Conservation (phyloP, 1,139 yeast species). For the Saccharomyces hybrid region DNA sequence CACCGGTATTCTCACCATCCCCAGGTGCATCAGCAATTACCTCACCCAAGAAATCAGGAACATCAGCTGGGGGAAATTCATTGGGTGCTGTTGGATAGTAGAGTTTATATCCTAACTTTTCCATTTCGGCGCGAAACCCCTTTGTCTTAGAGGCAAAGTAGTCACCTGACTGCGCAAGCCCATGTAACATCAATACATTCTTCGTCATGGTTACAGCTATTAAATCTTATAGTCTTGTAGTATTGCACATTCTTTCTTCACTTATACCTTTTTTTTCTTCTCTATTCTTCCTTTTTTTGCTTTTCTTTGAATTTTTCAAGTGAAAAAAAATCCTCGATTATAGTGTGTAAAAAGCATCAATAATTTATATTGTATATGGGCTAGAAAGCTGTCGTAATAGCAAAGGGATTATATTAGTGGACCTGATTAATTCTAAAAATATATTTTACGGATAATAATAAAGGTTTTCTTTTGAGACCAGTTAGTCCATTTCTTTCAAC, state of each 20-base stretch:
- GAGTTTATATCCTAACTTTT: conserved; percentile 56
- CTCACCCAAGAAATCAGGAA: conserved; percentile 19
- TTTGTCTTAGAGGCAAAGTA: conserved; percentile 67
- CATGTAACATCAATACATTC: conserved; percentile 47
- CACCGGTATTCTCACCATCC: conserved; percentile 7
- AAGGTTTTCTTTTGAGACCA: not conserved
- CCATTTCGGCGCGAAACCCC: conserved; percentile 58
- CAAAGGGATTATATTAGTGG: not conserved
- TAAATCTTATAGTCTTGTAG: not conserved
- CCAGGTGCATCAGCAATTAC: conserved; percentile 9
- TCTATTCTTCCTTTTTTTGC: not conserved
- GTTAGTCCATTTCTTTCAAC: not conserved
- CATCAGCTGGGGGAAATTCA: conserved; percentile 22
- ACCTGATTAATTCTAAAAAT: not conserved
- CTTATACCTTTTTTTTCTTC: not conserved
- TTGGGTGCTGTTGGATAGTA: conserved; percentile 67
- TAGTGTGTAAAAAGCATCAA: not conserved
- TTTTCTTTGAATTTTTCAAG: not conserved
- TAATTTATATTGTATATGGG: not conserved
- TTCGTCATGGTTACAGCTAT: conserved; percentile 11
- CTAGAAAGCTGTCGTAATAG: not conserved
- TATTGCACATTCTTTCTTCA: too few relatives aligned
- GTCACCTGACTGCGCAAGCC: conserved; percentile 62
- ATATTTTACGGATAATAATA: not conserved
- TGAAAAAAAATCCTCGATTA: not conserved